Evolutionary conservation across 331 rosid genomes (phyloP).

Genomic region (Telfairia occidentalis): DNA sequence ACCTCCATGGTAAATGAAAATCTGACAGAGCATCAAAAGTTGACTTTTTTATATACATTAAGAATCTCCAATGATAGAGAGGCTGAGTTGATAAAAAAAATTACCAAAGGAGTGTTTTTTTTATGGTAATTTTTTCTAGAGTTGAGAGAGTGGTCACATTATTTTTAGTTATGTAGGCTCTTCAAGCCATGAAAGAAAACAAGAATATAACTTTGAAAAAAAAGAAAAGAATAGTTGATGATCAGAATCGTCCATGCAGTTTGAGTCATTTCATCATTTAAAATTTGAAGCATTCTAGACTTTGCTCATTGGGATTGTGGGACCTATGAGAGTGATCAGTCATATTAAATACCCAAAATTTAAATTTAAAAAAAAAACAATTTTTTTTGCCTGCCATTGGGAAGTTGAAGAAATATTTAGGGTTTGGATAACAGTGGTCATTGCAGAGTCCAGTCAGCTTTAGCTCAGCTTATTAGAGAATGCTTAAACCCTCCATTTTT

Average conservation of each 20-base stretch:
- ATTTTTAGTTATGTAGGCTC: background rate
- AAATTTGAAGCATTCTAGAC: slow-evolving; percentile 3
- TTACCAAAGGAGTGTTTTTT: too few relatives aligned
- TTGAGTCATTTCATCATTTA: slow-evolving; percentile 5
- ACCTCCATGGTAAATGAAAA: too few relatives aligned
- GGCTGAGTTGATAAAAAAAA: too few relatives aligned
- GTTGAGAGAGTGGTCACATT: background rate
- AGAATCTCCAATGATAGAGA: too few relatives aligned
- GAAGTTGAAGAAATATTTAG: background rate
- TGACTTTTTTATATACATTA: too few relatives aligned
- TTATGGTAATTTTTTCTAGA: background rate
- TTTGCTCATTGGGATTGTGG: slow-evolving; percentile 5
- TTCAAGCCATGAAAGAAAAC: background rate
- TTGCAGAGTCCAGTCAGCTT: background rate
- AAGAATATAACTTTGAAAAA: background rate
- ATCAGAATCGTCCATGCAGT: slow-evolving; percentile 5
- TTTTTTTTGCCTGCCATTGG: background rate
- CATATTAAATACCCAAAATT: background rate
- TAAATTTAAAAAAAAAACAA: background rate
- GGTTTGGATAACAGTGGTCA: slow-evolving; percentile 1
- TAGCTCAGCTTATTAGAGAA: background rate
- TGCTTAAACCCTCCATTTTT: background rate
- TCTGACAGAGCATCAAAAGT: too few relatives aligned
- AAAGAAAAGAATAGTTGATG: background rate
- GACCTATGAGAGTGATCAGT: slow-evolving; percentile 8